These are phyloP conservation scores for Penicillium waksmanii DNA, from an alignment of 495 filamentous ascomycete genomes.

Conservation along the genomic window DNA sequence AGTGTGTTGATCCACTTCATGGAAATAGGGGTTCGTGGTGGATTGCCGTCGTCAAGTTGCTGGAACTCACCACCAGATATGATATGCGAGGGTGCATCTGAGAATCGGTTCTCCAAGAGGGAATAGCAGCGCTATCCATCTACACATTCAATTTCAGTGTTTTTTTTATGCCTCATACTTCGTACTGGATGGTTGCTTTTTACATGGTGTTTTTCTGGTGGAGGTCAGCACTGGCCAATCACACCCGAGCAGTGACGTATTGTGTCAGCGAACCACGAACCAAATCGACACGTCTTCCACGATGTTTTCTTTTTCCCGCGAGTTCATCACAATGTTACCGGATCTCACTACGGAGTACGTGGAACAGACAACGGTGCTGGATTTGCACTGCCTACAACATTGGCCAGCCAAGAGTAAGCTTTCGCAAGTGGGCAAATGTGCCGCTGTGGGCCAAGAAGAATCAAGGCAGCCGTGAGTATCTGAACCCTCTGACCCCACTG, in stretches of 20 bases:
- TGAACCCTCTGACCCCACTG: background rate
- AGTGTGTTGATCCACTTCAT: too few relatives aligned
- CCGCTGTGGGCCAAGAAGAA: background rate
- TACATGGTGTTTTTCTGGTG: background rate
- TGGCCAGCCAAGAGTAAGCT: slow-evolving; percentile 4
- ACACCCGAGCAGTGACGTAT: background rate
- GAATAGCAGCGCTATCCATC: too few relatives aligned
- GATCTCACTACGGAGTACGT: too few relatives aligned
- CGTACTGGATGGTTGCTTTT: background rate
- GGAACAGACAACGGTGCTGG: background rate
- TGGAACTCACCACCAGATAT: too few relatives aligned
- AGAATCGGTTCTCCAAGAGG: too few relatives aligned
- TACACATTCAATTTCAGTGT: background rate
- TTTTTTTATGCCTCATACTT: background rate
- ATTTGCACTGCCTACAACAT: background rate
- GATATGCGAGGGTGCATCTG: too few relatives aligned
- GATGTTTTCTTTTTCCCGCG: background rate
- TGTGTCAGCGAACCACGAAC: background rate
- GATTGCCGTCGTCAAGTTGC: background rate
- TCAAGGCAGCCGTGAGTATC: background rate
- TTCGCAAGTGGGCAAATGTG: background rate
- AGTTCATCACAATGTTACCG: too few relatives aligned
- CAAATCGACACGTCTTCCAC: background rate
- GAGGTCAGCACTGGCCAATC: background rate
- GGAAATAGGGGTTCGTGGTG: background rate